Evolutionary conservation across 495 filamentous ascomycete species (phyloP), one percentile per base, ranked within the genome.

Genomic region (Daldinia loculata): DNA sequence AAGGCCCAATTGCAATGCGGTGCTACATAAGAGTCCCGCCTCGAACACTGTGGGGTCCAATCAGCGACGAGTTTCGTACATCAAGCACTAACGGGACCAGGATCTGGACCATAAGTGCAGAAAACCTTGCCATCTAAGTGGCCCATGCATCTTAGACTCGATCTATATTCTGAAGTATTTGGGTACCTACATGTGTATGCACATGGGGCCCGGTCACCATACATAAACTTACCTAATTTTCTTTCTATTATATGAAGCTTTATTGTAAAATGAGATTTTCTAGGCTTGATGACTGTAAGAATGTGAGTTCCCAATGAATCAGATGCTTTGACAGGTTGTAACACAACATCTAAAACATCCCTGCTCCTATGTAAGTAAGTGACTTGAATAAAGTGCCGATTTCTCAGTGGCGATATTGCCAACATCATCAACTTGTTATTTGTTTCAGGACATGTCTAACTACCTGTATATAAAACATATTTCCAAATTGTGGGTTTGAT

Each of bases 11-110:
- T 59, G 57, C 43, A 73, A 69, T 51, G 57, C 61, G 62, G 34
- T 72, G 41, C 70, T 41, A 72, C 70, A 61, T 72, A 72, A 69
- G 70, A 64, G 61, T 1, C 41, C 64, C 70, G n/a, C 64, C 24
- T 38, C 12, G 53, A 57, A 19, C 26, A 41, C 57, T 50, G 48
- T 48, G 36, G 60, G 48, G 50, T 60, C 69, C 69, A 72, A 72
- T 67, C 50, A 68, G 26, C 36, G 9, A 8, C 9, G 1, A 62
- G 29, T 22, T 51, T 59, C 45, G 22, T 9, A 38, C 59, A 71
- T 63, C 36, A 71, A 67, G 69, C 63, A 66, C 43, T 53, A 45
- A 9, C 17, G 15, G 39, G 48, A 22, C 50, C 14, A 51, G 66
- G 57, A 36, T 60, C 66, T 53, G n/a, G 36, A 30, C 61, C 34